Percentiles rank a stretch among this genome's conserved stretches.
Conservation (phyloP, 148 eudicot genomes). For the Pharnaceum exiguum region DNA sequence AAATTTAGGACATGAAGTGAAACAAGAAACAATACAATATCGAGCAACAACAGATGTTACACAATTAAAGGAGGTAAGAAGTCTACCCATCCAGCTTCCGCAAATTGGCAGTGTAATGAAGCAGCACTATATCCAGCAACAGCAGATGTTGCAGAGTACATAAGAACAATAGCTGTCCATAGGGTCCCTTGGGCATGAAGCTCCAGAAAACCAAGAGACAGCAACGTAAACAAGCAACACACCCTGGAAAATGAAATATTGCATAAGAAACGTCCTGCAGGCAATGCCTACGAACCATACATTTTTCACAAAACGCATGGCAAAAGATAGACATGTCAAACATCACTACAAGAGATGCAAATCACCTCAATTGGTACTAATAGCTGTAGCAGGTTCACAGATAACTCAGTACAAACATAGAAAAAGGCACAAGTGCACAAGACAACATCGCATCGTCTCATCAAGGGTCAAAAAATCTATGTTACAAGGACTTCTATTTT, state of each 20-base stretch:
- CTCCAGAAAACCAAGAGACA: conserved; percentile 47
- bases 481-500: too few species aligned
- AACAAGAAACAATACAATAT: neutral
- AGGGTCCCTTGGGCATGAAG: conserved; percentile 62
- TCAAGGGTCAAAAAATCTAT: neutral
- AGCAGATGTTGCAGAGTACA: conserved; percentile 53
- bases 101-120: conserved; percentile 57
- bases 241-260: conserved; percentile 37
- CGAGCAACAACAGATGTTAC: too few species aligned
- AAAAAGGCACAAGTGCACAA: neutral
- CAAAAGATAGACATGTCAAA: neutral
- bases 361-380: neutral
- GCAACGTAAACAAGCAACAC: conserved; percentile 41
- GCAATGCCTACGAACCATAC: neutral
- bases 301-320: neutral
- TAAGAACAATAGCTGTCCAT: conserved; percentile 43
- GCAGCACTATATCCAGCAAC: conserved; percentile 71
- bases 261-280: neutral
- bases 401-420: neutral
- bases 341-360: neutral
- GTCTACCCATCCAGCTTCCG: conserved; percentile 69
- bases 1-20: neutral
- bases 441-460: too few species aligned
- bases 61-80: neutral
- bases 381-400: neutral